Evolutionary conservation across 495 filamentous ascomycete genomes (phyloP).

Genomic region (Lasiosphaeria hispida): DNA sequence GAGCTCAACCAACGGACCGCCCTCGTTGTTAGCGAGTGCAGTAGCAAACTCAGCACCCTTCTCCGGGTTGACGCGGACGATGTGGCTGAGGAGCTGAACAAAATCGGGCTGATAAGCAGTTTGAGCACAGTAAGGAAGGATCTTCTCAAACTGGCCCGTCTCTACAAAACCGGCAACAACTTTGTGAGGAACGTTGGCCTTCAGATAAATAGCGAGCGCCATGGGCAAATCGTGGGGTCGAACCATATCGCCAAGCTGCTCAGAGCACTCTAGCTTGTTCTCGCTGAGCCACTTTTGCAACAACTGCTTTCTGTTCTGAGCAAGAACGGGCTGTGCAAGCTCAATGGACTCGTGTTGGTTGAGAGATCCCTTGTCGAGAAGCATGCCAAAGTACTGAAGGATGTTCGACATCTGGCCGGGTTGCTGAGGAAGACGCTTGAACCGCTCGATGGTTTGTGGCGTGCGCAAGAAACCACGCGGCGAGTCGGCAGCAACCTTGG

Average conservation of each 20-base stretch:
- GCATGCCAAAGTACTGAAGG: slow-evolving; percentile 95
- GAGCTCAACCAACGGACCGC: slow-evolving; percentile 82
- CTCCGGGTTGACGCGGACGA: slow-evolving; percentile 87
- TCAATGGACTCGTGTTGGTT: slow-evolving; percentile 94
- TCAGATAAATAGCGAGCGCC: slow-evolving; percentile 80
- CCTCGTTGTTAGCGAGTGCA: slow-evolving; percentile 78
- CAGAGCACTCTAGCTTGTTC: slow-evolving; percentile 90
- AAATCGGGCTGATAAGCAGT: slow-evolving; percentile 88
- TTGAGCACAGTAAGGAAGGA: slow-evolving; percentile 82
- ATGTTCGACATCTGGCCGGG: slow-evolving; percentile 84
- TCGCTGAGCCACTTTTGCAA: slow-evolving; percentile 97
- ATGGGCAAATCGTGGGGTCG: slow-evolving; percentile 83
- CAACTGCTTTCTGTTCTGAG: slow-evolving; percentile 90
- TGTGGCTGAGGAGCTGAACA: slow-evolving; percentile 83
- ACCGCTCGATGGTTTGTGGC: slow-evolving; percentile 86
- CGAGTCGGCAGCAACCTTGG: slow-evolving; percentile 94
- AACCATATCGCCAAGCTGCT: slow-evolving; percentile 92
- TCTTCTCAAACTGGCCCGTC: slow-evolving; percentile 93
- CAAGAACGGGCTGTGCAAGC: slow-evolving; percentile 85
- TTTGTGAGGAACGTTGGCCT: slow-evolving; percentile 84
- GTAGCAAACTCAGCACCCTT: slow-evolving; percentile 94
- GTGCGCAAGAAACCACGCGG: slow-evolving; percentile 94
- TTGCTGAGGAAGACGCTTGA: slow-evolving; percentile 78
- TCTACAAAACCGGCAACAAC: slow-evolving; percentile 93
- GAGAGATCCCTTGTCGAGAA: slow-evolving; percentile 89